Evolutionary conservation across 2,329 filamentous ascomycete species (phyloP), one percentile per base, ranked within the genome.

Genomic region (Trichoderma polysporum): DNA sequence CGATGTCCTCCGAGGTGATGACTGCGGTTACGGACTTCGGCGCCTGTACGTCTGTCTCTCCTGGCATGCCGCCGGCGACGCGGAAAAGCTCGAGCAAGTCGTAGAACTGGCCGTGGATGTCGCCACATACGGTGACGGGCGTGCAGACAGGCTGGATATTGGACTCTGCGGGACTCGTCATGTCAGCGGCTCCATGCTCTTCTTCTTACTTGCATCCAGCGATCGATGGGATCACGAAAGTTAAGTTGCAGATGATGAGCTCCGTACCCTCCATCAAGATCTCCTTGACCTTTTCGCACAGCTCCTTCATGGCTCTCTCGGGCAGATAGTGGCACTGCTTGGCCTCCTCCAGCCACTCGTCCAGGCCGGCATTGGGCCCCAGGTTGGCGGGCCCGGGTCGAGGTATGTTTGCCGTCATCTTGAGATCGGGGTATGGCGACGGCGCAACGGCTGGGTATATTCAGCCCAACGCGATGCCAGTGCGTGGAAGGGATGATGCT

Each of bases 31-130:
- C 82, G 12, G 89, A 90, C 73, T 88, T 86, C 17, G 91, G 90
- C 15, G 86, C 81, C 75, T 93, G 86, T 29, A 89, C 84, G 69
- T 89, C 86, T 45, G 87, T 86, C 73, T 97, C 91, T 74, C 93
- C 93, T 12, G 95, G 95, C 92, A 98, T 97, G 71, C 95, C 95
- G 69, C 95, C 95, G 54, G 94, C 93, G 47, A 99, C 94, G 63
- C 94, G 91, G 81, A 99, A 99, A 58, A 99, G 88, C 83, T 99
- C 95, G 69, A 98, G 88, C 10, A 99, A 85, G 79, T 99, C 95
- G 81, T 99, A 98, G 79, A 98, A 98, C 81, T 99, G 95, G 73
- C 95, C 95, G 80, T 99, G 95, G 70, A 99, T 98, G 77, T 99
- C 95, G 76, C 95, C 95, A 76, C 95, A 98, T 70, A 99, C 91